Conservation (phyloP, 2,329 filamentous ascomycete species). For the Thelonectria blattea region DNA sequence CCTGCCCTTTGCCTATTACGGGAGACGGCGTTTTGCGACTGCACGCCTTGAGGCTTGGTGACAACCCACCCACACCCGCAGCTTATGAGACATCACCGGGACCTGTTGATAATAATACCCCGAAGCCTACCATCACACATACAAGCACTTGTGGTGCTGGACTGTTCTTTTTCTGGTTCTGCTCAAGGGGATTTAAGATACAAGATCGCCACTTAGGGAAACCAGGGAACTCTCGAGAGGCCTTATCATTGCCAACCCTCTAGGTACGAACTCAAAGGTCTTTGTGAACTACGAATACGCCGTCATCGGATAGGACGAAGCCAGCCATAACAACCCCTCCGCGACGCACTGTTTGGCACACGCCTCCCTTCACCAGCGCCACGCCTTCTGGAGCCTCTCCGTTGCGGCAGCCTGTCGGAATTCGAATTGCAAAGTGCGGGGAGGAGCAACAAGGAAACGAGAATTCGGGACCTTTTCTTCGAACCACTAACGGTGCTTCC, state of each 20-base stretch:
- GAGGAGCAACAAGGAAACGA: slow-evolving; percentile 10
- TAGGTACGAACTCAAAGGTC: neutral
- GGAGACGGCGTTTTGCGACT: slow-evolving; percentile 26
- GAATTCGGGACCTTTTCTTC: slow-evolving; percentile 12
- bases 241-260: neutral
- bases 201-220: neutral
- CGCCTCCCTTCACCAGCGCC: slow-evolving; percentile 4
- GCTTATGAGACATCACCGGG: neutral
- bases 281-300: neutral
- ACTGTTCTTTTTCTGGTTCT: neutral
- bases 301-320: too few species aligned
- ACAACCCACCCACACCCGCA: slow-evolving; percentile 3
- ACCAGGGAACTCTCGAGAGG: neutral
- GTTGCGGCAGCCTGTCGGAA: slow-evolving; percentile 10
- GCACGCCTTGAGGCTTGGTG: slow-evolving; percentile 16
- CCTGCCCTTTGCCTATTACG: slow-evolving; percentile 33
- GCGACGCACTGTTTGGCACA: neutral
- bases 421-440: slow-evolving; percentile 18
- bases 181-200: neutral
- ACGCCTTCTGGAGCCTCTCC: slow-evolving; percentile 1
- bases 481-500: slow-evolving; percentile 12
- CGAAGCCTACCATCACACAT: slow-evolving; percentile 1
- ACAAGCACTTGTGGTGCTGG: neutral
- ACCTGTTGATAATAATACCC: slow-evolving; percentile 2
- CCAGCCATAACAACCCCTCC: slow-evolving; percentile 1